Base-by-base conservation (phyloP, 352 stramenopile species). In the Phytophthora boehmeriae region DNA sequence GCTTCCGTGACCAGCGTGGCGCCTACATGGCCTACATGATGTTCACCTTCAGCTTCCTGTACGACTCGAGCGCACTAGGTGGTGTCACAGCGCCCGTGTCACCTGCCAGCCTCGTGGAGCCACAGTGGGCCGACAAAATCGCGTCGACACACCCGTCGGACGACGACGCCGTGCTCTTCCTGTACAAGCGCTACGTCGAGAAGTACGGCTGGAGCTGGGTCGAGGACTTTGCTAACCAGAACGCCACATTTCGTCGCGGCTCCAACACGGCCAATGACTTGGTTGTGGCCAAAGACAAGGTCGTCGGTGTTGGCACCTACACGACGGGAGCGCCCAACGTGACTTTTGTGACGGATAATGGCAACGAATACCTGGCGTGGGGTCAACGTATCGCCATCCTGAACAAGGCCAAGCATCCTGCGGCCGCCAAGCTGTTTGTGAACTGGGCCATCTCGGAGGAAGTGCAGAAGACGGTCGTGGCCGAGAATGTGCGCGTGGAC, bases 161-260 rank as follows among this genome's bases (percentile, higher is more conserved):
- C 52, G 75, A 85, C 50, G 75, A 85, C 20, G 67, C 73, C n/a
- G 56, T 67, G 25, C 59, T 88, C 16, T 88, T 83, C 65, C 19
- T 85, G 35, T 85, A 80, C 50, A 27, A 56, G 0, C 51, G 51
- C 19, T 85, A 83, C 56, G 59, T 83, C 1, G 59, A 85, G 65
- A 76, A 75, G 58, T 87, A 83, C 55, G 77, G 74, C 35, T 87
- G 72, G 77, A 68, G 73, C 22, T 87, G 77, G 75, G 69, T 73
- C 32, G 49, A 63, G 13, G 73, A 80, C 66, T 28, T 86, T 13
- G 69, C 66, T 8, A 49, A 63, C 45, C 68, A 86, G 63, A 59
- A 76, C 27, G 54, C 80, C 14, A 47, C 47, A 27, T 82, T 80
- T 62, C 34, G 58, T 25, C 71, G 71, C 16, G 73, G 73, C 8